Evolutionary conservation across 768 basidiomycete species (phyloP).

Genomic region (Mycena alexandri): DNA sequence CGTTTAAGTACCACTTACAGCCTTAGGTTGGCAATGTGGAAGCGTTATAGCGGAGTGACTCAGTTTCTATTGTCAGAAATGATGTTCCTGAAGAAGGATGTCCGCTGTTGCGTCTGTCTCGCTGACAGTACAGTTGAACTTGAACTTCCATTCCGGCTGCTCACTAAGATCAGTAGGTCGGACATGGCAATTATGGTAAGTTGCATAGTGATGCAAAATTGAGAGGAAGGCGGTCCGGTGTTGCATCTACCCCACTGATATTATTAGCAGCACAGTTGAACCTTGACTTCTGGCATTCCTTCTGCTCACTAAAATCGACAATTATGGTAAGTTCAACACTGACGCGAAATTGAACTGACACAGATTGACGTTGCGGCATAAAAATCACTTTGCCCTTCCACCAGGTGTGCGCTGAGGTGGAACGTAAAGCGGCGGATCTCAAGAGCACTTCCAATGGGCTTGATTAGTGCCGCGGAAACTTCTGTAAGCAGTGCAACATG

Average conservation of each 20-base stretch:
- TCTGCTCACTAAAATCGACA: too few species aligned
- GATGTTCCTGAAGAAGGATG: constrained; percentile 11
- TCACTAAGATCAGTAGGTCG: too few species aligned
- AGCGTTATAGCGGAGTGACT: constrained; percentile 14
- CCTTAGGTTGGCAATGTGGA: constrained; percentile 9
- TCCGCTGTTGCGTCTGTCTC: background rate
- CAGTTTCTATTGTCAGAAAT: constrained; percentile 1
- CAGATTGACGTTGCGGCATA: too few species aligned
- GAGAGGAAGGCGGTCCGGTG: too few species aligned
- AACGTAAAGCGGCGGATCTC: constrained; percentile 9
- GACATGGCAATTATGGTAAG: too few species aligned
- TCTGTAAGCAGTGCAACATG: constrained; percentile 10
- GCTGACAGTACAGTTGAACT: constrained; percentile 10
- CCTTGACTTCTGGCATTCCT: too few species aligned
- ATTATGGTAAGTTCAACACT: too few species aligned
- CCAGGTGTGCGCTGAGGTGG: constrained; percentile 2
- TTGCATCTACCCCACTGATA: too few species aligned
- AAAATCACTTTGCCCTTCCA: too few species aligned
- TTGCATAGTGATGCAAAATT: too few species aligned
- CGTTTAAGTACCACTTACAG: constrained; percentile 15
- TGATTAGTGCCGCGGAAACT: constrained; percentile 1
- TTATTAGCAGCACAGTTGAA: too few species aligned
- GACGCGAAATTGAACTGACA: too few species aligned
- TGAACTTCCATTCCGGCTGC: constrained; percentile 10
- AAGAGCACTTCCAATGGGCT: constrained; percentile 5